These are phyloP conservation scores for Neurospora africana DNA, from an alignment of 495 filamentous ascomycete species.

Conservation along the genomic window DNA sequence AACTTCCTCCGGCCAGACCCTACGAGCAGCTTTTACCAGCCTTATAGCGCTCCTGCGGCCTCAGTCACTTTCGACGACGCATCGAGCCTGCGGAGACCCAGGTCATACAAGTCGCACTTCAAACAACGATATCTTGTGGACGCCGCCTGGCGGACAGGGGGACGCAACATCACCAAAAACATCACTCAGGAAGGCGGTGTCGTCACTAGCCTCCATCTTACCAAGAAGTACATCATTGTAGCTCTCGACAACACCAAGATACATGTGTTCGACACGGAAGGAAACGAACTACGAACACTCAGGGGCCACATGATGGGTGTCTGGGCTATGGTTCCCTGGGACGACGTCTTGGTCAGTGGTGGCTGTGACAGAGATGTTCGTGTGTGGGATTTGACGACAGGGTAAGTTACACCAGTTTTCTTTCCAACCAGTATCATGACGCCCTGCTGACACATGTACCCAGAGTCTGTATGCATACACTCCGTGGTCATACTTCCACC, in stretches of 20 bases:
- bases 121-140: slow-evolving; percentile 96
- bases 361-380: slow-evolving; percentile 94
- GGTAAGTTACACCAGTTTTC: slow-evolving; percentile 45
- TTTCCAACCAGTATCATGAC: background rate
- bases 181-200: slow-evolving; percentile 94
- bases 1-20: slow-evolving; percentile 14
- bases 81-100: slow-evolving; percentile 25
- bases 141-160: slow-evolving; percentile 89
- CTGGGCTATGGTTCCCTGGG: slow-evolving; percentile 99
- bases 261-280: slow-evolving; percentile 91
- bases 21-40: background rate
- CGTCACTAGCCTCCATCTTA: slow-evolving; percentile 90
- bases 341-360: slow-evolving; percentile 87
- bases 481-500: slow-evolving; percentile 91
- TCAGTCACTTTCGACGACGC: slow-evolving; percentile 32
- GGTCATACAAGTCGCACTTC: slow-evolving; percentile 89
- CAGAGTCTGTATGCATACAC: slow-evolving; percentile 62
- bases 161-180: slow-evolving; percentile 62
- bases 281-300: slow-evolving; percentile 75
- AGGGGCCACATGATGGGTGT: slow-evolving; percentile 98
- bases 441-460: slow-evolving; percentile 13
- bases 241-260: slow-evolving; percentile 98
- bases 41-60: background rate
- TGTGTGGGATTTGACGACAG: slow-evolving; percentile 94
- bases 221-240: slow-evolving; percentile 91